Base-by-base conservation (phyloP, 2,329 filamentous ascomycete genomes). In the Mycocentrospora acerina region DNA sequence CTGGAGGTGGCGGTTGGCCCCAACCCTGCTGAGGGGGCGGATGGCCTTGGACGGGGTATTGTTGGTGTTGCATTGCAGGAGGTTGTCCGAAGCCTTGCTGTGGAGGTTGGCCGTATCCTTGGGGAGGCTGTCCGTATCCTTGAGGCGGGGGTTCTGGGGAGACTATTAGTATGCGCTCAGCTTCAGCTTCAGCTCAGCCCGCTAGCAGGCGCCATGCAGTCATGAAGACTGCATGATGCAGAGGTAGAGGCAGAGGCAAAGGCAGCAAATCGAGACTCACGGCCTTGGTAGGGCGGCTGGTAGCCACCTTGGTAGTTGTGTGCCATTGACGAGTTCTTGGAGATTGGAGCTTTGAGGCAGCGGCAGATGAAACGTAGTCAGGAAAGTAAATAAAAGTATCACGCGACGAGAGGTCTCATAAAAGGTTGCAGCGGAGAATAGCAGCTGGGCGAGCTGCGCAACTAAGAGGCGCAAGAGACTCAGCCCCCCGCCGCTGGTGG, bases 21-120 rank as follows among this genome's bases (percentile, higher is more conserved):
- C 54, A 59, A 18, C 53, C 48, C 35, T 60, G 56, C 45, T 60
- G 57, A 28, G 51, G 64, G 33, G 55, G 64, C 40, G 71, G 69
- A 30, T 51, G 50, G 15, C 46, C 40, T 11, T 53, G 51, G 4
- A 49, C 47, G 30, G 47, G 54, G 35, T 54, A 56, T 18, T 57
- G 51, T 41, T 66, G 53, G 12, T 62, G 56, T 34, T 66, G 60
- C 44, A 60, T 55, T 40, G 53, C 57, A 22, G 51, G 59, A 39
- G 57, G 64, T 40, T 67, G 69, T 26, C 66, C 39, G 45, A 55
- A 57, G 16, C 53, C 38, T 30, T 44, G 46, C 28, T 50, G 45
- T 42, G 46, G 49, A 26, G 41, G 53, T 37, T 42, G 48, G n/a
- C n/a, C n/a, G n/a, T n/a, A n/a, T n/a, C n/a, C 35, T 53, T 42